Evolutionary conservation across 306 rosid species (phyloP).

Genomic region (Sesbania bispinosa): DNA sequence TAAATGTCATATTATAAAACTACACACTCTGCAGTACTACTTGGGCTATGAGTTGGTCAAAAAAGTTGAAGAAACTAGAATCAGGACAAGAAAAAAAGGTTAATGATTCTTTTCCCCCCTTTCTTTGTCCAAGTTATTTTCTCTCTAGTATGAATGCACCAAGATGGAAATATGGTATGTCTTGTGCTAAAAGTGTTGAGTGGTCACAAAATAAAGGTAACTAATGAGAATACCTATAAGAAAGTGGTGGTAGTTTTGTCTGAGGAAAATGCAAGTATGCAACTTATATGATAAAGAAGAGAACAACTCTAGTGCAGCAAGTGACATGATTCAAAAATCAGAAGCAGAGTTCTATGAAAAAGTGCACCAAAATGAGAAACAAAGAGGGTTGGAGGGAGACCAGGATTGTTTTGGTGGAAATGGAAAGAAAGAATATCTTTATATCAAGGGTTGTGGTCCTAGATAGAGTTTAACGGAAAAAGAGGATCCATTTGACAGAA

Average conservation of each 20-base stretch:
- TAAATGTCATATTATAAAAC: background rate
- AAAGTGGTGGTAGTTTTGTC: background rate
- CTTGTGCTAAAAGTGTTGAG: slow-evolving; percentile 5
- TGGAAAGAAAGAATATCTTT: background rate
- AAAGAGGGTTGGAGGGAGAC: background rate
- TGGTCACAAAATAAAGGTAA: background rate
- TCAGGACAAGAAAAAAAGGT: background rate
- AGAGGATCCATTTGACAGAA: background rate
- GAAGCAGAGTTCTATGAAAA: background rate
- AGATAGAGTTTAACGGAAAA: background rate
- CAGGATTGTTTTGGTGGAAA: background rate
- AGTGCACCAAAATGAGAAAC: background rate
- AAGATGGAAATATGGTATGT: background rate
- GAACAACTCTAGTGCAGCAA: background rate
- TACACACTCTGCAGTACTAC: background rate
- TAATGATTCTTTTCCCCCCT: background rate
- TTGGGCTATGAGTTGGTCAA: background rate
- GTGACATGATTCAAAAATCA: background rate
- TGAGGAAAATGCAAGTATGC: background rate
- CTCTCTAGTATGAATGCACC: background rate
- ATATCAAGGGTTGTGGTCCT: background rate
- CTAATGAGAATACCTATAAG: background rate
- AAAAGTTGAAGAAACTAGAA: background rate
- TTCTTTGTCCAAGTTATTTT: background rate
- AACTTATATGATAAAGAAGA: background rate